These are phyloP conservation scores for Hygrocybe punicea DNA, from an alignment of 768 basidiomycete genomes.

Conservation along the genomic window DNA sequence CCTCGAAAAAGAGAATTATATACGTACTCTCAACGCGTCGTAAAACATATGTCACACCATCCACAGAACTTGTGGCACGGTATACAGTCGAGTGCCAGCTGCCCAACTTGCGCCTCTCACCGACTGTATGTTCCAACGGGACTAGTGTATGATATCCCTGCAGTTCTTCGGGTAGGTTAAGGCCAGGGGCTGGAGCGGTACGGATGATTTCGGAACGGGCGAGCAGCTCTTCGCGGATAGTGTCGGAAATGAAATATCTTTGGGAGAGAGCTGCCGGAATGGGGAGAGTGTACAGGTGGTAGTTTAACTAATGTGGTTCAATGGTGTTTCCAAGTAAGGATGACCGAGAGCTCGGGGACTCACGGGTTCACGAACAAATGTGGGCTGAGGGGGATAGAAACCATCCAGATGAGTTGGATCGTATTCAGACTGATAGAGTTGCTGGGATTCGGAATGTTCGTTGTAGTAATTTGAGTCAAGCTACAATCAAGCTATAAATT, in stretches of 20 bases:
- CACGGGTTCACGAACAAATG: slow-evolving; percentile 71
- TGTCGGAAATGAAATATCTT: slow-evolving; percentile 58
- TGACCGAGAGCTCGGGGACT: slow-evolving; percentile 10
- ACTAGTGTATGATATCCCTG: slow-evolving; percentile 88
- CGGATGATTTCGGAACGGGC: slow-evolving; percentile 67
- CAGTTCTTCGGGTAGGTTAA: slow-evolving; percentile 77
- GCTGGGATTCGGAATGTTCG: slow-evolving; percentile 17
- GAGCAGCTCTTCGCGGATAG: slow-evolving; percentile 45
- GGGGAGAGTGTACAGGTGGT: slow-evolving; percentile 84
- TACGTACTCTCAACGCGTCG: slow-evolving; percentile 82
- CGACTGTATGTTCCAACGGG: slow-evolving; percentile 59
- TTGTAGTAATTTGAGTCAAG: slow-evolving; percentile 31
- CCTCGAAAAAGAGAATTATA: slow-evolving; percentile 5
- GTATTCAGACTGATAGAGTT: slow-evolving; percentile 30
- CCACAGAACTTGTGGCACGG: slow-evolving; percentile 69
- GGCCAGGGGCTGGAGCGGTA: slow-evolving; percentile 44
- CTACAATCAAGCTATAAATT: slow-evolving; percentile 11
- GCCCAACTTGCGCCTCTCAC: slow-evolving; percentile 72
- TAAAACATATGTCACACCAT: slow-evolving; percentile 75
- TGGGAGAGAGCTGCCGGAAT: slow-evolving; percentile 61
- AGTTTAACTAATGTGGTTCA: slow-evolving; percentile 63
- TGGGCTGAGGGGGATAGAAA: slow-evolving; percentile 42
- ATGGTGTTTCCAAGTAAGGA: not conserved
- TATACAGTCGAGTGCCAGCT: slow-evolving; percentile 85
- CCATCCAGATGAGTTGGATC: slow-evolving; percentile 34